Percentiles rank a stretch among this genome's conserved stretches.
phyloP scores from a whole-genome alignment of 2,329 filamentous ascomycete genomes.

The Colletotrichum siamense region DNA sequence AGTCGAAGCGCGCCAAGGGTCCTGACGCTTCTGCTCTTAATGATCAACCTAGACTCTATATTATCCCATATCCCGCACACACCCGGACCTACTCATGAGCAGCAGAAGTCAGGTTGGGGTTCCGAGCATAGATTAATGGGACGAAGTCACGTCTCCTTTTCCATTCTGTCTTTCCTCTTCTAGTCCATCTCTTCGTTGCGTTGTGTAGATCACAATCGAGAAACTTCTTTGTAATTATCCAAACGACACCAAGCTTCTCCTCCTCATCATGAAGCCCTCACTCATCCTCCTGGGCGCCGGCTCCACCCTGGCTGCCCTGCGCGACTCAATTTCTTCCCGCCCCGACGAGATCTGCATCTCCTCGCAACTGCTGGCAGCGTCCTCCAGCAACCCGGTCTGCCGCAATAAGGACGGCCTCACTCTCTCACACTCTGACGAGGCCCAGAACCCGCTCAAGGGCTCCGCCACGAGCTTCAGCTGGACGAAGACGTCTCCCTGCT shows the following conservation, averaged over 20 bases:
- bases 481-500: conserved; percentile 11
- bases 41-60: not conserved
- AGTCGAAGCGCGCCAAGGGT: conserved; percentile 4
- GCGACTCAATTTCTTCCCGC: conserved; percentile 18
- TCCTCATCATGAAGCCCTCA: conserved; percentile 15
- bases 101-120: not conserved
- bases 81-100: too few relatives aligned
- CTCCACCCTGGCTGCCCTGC: conserved; percentile 7
- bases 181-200: not conserved
- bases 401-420: conserved; percentile 24
- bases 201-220: conserved; percentile 16
- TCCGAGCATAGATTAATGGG: conserved; percentile 3
- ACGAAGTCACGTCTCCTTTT: not conserved
- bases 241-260: not conserved
- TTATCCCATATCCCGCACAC: not conserved
- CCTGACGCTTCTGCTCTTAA: not conserved
- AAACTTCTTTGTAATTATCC: not conserved
- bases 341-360: conserved; percentile 22
- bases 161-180: not conserved
- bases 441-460: not conserved
- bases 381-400: conserved; percentile 13
- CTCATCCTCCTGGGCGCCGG: not conserved
- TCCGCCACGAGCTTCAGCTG: not conserved
- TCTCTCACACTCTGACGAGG: conserved; percentile 2
- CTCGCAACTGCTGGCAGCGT: conserved; percentile 19